These are phyloP conservation scores for Phytophthora podocarpi DNA, from an alignment of 352 stramenopile species.

Conservation along the genomic window DNA sequence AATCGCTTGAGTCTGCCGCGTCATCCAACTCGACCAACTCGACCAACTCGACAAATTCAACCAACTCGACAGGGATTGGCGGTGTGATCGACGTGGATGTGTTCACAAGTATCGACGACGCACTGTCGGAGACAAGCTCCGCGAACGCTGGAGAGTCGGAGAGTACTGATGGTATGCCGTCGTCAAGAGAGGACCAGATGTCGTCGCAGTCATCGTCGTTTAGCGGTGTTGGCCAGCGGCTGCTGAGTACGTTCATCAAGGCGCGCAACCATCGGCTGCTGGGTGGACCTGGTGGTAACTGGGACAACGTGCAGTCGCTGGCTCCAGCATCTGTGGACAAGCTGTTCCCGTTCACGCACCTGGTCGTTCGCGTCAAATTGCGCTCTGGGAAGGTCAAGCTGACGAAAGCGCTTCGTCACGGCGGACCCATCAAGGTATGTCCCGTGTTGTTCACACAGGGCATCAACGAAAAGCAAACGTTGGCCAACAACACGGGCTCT, in stretches of 20 bases:
- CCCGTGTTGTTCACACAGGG: conserved; percentile 88
- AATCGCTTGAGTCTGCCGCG: conserved; percentile 33
- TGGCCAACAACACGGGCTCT: conserved; percentile 89
- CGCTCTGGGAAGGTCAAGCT: conserved; percentile 81
- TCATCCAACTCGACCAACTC: conserved; percentile 41
- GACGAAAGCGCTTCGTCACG: conserved; percentile 56
- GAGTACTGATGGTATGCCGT: conserved; percentile 17
- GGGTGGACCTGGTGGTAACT: conserved; percentile 36
- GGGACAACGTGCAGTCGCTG: conserved; percentile 42
- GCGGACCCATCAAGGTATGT: conserved; percentile 64
- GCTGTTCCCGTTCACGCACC: conserved; percentile 67
- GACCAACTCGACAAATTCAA: conserved; percentile 42
- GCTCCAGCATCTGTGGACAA: conserved; percentile 51
- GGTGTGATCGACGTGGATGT: conserved; percentile 86
- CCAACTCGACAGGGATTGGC: conserved; percentile 48
- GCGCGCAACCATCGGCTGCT: conserved; percentile 67
- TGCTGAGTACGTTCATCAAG: conserved; percentile 77
- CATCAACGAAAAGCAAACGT: conserved; percentile 94
- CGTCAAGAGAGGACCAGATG: conserved; percentile 32
- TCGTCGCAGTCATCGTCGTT: conserved; percentile 65
- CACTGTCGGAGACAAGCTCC: conserved; percentile 52
- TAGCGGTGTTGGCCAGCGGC: conserved; percentile 62
- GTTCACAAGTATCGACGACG: conserved; percentile 77
- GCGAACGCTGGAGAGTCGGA: conserved; percentile 22
- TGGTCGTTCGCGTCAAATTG: conserved; percentile 87